Evolutionary conservation across 2,329 filamentous ascomycete species (phyloP), one percentile per base, ranked within the genome.

Genomic region (Fusarium miscanthi): DNA sequence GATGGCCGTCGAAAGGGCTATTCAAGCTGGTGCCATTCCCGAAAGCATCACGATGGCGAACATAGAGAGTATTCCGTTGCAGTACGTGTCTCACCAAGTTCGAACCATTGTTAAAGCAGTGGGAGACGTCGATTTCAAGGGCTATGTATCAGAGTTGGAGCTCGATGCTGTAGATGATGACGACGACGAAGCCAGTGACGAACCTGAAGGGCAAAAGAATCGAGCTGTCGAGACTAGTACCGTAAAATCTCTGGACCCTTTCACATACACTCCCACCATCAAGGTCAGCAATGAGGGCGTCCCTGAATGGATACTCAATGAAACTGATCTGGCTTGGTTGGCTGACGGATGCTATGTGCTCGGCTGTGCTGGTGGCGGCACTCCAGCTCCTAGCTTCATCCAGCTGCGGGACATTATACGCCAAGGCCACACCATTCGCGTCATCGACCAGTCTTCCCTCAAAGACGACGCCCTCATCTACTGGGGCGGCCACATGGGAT

Each of bases 401-500:
- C 46, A 62, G 13, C 21, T 62, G 10, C 51, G 41, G 17, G 41
- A 60, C 14, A 35, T 59, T 1, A 10, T 27, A 23, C 21, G 35
- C 17, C 16, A 37, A 31, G 59, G 59, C 0, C 52, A 62, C n/a
- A 9, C 25, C 1, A 46, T 62, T 7, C 59, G 59, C 5, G 40
- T 62, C 0, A 35, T 62, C 12, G 59, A 62, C 31, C 45, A 45
- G 6, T 59, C 42, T 25, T 46, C 11, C 13, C n/a, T 49, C 5
- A 40, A 5, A 8, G n/a, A 43, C 1, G 33, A 59, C 6, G 56
- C 56, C 2, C 25, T 48, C 0, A 51, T 59, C 8, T 59, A 51
- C 33, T 51, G 52, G 52, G 59, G 43, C 21, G 59, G 59, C 1
- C 46, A 58, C 4, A 66, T 73, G 70, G 70, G 72, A 5, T 71